Evolutionary conservation across 1,284 basidiomycete genomes (phyloP), one percentile per base, ranked within the genome.

Genomic region (Austroboletus niveus): DNA sequence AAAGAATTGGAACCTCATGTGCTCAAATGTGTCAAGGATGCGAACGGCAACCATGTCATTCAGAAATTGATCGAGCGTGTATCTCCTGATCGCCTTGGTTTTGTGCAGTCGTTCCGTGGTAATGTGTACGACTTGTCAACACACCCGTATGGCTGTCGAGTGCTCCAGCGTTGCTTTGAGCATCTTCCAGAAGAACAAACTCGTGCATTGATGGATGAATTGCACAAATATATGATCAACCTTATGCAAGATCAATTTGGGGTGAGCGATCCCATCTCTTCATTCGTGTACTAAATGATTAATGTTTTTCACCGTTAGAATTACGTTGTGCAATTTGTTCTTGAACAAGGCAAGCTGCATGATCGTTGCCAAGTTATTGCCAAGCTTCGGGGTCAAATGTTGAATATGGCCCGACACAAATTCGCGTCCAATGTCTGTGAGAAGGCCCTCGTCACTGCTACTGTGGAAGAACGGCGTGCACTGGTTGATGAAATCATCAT

Each of bases 381-480:
- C 10, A 83, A 84, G 62, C 80, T 98, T 53, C 84, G 82, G 22
- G 90, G 92, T 2, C 84, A 89, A 60, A 81, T 99, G 65, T 69
- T 94, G 32, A 75, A 78, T 55, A 83, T 94, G 78, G 81, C 90
- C 2, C 82, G 86, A 44, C 95, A 98, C 74, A 98, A 98, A 70
- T 98, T 96, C 64, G 94, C 96, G 1, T 95, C 92, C 6, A 99
- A 99, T 64, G 97, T 99, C 17, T 90, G 93, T 66, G 97, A 99
- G 73, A 94, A 94, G 70, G 93, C 94, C 1, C 78, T 98, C 42
- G 69, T 86, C 22, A 85, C 78, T 22, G 82, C 89, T 1, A 79
- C 82, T 50, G 48, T 76, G 0, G 81, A 85, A 20, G 85, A 80
- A 54, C 82, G 89, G 49, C 79, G 78, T 20, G 68, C 74, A 32